These are phyloP conservation scores for Penicillium lagena DNA, from an alignment of 495 filamentous ascomycete species.

Conservation along the genomic window DNA sequence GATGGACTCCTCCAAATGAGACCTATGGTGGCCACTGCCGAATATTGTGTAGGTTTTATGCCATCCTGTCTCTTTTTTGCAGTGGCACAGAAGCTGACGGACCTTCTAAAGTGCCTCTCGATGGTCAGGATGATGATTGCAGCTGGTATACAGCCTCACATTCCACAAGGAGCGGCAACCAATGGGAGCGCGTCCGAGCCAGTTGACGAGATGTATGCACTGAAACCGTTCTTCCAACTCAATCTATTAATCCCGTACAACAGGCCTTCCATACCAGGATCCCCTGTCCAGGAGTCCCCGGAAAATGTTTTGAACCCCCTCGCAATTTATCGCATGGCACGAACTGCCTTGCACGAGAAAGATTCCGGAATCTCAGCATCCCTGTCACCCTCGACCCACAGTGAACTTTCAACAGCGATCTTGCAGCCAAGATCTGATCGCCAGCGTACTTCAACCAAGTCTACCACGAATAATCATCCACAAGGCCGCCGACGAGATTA, in stretches of 20 bases:
- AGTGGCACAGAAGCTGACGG: no score
- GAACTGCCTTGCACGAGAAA: constrained; percentile 13
- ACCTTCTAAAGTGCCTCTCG: constrained; percentile 6
- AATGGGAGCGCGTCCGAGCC: background rate
- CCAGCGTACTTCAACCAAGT: background rate
- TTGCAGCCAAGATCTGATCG: background rate
- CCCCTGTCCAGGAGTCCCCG: constrained; percentile 11
- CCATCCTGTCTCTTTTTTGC: no score
- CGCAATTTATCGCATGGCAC: constrained; percentile 17
- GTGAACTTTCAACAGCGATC: background rate
- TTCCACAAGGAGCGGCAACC: background rate
- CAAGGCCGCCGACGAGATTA: no score
- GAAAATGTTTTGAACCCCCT: constrained; percentile 14
- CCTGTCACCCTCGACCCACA: background rate
- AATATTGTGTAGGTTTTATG: constrained; percentile 11
- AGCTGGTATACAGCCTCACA: constrained; percentile 5
- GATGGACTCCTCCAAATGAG: constrained; percentile 13
- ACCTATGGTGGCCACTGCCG: constrained; percentile 12
- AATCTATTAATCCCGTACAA: background rate
- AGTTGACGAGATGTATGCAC: constrained; percentile 2
- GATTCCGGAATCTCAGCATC: background rate
- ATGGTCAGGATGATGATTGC: constrained; percentile 13
- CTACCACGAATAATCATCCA: no score
- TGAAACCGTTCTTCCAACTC: background rate
- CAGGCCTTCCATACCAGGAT: constrained; percentile 1